These are phyloP conservation scores for Myochromella boudieri DNA, from an alignment of 768 basidiomycete genomes.

Conservation along the genomic window DNA sequence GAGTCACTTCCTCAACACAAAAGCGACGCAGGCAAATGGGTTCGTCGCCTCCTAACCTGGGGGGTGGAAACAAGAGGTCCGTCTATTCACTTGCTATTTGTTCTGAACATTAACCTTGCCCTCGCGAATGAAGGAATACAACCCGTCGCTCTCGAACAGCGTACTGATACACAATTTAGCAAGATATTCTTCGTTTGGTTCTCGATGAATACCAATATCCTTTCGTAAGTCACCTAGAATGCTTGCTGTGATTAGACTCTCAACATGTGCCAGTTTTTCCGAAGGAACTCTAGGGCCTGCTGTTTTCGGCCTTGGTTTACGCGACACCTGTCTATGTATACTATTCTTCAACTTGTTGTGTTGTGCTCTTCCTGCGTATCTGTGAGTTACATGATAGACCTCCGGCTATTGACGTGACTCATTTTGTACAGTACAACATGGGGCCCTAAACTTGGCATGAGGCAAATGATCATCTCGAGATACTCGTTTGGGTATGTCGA, in stretches of 20 bases:
- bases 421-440: slow-evolving; percentile 48
- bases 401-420: neutral
- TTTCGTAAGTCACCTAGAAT: slow-evolving; percentile 40
- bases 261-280: slow-evolving; percentile 47
- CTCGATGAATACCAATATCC: slow-evolving; percentile 68
- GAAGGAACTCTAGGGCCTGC: slow-evolving; percentile 67
- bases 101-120: neutral
- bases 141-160: slow-evolving; percentile 55
- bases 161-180: slow-evolving; percentile 59
- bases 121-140: slow-evolving; percentile 40
- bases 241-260: neutral
- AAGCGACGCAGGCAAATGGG: slow-evolving; percentile 9
- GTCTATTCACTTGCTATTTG: neutral
- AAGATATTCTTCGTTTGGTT: slow-evolving; percentile 82
- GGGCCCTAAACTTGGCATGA: slow-evolving; percentile 82
- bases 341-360: slow-evolving; percentile 68
- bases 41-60: slow-evolving; percentile 18
- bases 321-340: slow-evolving; percentile 64
- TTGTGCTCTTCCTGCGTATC: slow-evolving; percentile 58
- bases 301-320: slow-evolving; percentile 55
- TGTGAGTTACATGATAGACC: slow-evolving; percentile 33
- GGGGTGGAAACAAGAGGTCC: slow-evolving; percentile 36
- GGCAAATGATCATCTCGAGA: slow-evolving; percentile 78
- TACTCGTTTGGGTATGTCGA: slow-evolving; percentile 35
- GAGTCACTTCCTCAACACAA: neutral